These are phyloP conservation scores for Tilletia indica DNA, from an alignment of 1,284 basidiomycete species.

Conservation along the genomic window DNA sequence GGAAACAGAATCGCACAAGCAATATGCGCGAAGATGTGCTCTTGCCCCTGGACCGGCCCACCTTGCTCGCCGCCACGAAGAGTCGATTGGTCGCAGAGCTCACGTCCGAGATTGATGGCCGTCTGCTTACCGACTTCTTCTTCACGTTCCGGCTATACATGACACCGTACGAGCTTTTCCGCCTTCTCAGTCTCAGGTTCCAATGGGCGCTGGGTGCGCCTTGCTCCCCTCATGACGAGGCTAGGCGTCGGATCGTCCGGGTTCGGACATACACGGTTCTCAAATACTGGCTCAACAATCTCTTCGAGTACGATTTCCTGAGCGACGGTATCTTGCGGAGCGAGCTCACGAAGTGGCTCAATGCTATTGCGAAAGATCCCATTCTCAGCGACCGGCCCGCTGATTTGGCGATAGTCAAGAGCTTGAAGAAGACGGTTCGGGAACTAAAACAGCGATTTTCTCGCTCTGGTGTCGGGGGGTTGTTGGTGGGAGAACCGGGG, in stretches of 20 bases:
- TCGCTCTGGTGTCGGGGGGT: slow-evolving; percentile 34
- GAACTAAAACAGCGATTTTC: slow-evolving; percentile 43
- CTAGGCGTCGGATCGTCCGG: slow-evolving; percentile 42
- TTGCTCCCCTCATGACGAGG: slow-evolving; percentile 34
- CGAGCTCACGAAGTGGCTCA: slow-evolving; percentile 43
- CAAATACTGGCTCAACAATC: slow-evolving; percentile 46
- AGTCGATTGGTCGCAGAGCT: slow-evolving; percentile 46
- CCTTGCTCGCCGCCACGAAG: slow-evolving; percentile 40
- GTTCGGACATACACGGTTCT: slow-evolving; percentile 48
- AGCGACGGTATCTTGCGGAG: slow-evolving; percentile 37
- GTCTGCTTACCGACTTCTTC: slow-evolving; percentile 46
- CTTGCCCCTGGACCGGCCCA: slow-evolving; percentile 22
- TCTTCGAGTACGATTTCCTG: slow-evolving; percentile 48
- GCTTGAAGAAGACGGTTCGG: slow-evolving; percentile 40
- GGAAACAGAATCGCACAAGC: slow-evolving; percentile 1
- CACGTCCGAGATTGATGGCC: slow-evolving; percentile 46
- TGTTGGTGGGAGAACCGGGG: slow-evolving; percentile 25
- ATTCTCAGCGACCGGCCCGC: slow-evolving; percentile 28
- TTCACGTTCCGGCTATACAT: slow-evolving; percentile 46
- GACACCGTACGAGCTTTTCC: slow-evolving; percentile 34
- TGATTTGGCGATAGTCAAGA: slow-evolving; percentile 38
- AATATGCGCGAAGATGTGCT: slow-evolving; percentile 16
- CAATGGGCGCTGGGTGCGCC: slow-evolving; percentile 41
- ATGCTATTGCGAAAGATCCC: slow-evolving; percentile 32
- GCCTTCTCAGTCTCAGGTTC: slow-evolving; percentile 44